phyloP scores from a whole-genome alignment of 2,329 filamentous ascomycete genomes.

The Fragosphaeria purpurea region DNA sequence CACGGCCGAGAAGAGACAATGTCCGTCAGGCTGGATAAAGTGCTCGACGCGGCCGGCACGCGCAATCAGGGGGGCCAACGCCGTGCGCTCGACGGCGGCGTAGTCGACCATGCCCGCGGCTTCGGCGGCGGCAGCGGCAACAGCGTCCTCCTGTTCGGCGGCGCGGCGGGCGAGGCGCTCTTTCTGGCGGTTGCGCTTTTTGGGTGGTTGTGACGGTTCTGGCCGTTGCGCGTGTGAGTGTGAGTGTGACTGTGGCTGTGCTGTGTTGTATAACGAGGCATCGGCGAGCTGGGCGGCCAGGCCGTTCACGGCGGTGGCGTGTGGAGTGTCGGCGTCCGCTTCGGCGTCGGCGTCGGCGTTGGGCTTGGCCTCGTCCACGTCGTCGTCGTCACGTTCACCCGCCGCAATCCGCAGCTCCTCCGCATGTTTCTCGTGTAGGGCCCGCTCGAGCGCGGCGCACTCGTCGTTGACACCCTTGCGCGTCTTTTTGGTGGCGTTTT shows the following conservation, averaged over 20 bases:
- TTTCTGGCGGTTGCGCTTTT: conserved; percentile 85
- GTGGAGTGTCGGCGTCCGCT: conserved; percentile 8
- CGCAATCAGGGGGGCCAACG: conserved; percentile 59
- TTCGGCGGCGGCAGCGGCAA: conserved; percentile 61
- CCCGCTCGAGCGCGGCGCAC: conserved; percentile 59
- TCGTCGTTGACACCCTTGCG: conserved; percentile 66
- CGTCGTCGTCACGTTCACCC: conserved; percentile 15
- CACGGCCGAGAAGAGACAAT: conserved; percentile 88
- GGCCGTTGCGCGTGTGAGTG: conserved; percentile 11
- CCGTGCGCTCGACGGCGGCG: conserved; percentile 56
- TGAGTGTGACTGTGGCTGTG: conserved; percentile 3
- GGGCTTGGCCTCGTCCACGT: conserved; percentile 8
- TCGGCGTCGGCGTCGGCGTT: conserved; percentile 13
- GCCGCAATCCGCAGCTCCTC: conserved; percentile 42
- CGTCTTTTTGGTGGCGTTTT: conserved; percentile 85
- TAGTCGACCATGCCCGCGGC: conserved; percentile 65
- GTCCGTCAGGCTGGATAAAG: conserved; percentile 79
- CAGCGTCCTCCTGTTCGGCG: conserved; percentile 67
- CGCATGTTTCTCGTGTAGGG: conserved; percentile 56
- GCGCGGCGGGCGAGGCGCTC: conserved; percentile 81
- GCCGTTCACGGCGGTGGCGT: conserved; percentile 5
- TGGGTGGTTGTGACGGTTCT: conserved; percentile 23
- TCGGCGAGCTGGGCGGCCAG: conserved; percentile 5
- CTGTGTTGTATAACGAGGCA: conserved; percentile 10
- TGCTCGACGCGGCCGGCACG: conserved; percentile 58